phyloP scores from a whole-genome alignment of 768 basidiomycete genomes.

The Leccinum barrowsii region DNA sequence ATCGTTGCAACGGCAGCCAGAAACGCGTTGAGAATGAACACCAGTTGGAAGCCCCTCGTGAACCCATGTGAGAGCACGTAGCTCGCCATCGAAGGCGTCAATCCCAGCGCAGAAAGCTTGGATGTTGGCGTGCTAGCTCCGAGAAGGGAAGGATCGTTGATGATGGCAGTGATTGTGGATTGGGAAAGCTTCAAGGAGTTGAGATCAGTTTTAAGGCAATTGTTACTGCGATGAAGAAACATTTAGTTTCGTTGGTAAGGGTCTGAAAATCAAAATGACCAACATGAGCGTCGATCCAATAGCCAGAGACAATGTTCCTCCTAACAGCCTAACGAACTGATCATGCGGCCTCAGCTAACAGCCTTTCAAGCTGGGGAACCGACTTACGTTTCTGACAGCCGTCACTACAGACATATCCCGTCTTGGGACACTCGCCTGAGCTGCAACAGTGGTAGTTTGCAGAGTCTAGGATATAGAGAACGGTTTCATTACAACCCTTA shows the following conservation, averaged over 20 bases:
- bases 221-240: slow-evolving; percentile 33
- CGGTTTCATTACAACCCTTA: not conserved
- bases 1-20: slow-evolving; percentile 54
- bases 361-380: not conserved
- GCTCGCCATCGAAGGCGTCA: slow-evolving; percentile 36
- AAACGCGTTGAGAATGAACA: slow-evolving; percentile 61
- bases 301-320: slow-evolving; percentile 66
- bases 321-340: slow-evolving; percentile 65
- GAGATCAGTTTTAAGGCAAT: slow-evolving; percentile 44
- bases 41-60: slow-evolving; percentile 51
- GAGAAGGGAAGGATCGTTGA: slow-evolving; percentile 46
- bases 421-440: slow-evolving; percentile 67
- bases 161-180: slow-evolving; percentile 39
- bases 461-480: slow-evolving; percentile 36
- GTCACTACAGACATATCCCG: slow-evolving; percentile 78
- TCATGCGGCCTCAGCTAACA: not conserved
- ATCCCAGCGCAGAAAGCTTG: slow-evolving; percentile 30
- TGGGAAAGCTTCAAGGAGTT: slow-evolving; percentile 34
- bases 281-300: slow-evolving; percentile 58
- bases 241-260: not conserved
- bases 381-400: slow-evolving; percentile 54
- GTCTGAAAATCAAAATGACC: slow-evolving; percentile 11
- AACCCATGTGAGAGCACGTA: slow-evolving; percentile 48
- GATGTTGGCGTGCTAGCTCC: slow-evolving; percentile 30
- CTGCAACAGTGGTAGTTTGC: slow-evolving; percentile 66